Base-by-base conservation (phyloP, 495 filamentous ascomycete species). In the Annulohypoxylon bovei region DNA sequence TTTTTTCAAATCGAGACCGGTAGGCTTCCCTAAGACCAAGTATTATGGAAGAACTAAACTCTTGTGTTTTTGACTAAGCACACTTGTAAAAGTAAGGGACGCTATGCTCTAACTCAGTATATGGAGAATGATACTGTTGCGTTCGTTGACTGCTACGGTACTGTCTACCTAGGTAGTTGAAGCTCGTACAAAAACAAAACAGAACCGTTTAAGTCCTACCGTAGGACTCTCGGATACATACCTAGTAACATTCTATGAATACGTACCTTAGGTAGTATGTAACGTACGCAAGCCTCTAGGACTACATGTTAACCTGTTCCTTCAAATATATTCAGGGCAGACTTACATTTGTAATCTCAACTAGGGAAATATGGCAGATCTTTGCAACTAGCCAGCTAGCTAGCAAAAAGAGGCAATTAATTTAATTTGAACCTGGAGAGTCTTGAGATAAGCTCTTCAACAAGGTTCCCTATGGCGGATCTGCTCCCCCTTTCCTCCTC, bases 361-460 rank as follows among this genome's bases (percentile, higher is more conserved):
- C 46, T 27, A 12, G 14, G 9, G 2, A 37, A 27, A 25, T 9
- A 47, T 25, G 11, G 44, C 1, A 8, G 28, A 4, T 23, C 28
- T 35, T 55, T 16, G 52, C 52, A 37, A 37, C 32, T 33, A 28
- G 11, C 9, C 23, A 1, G 25, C 25, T 6, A 16, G 18, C 16
- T 27, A 11, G 11, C 27, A 42, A 56, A 50, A 37, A 56, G 39
- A 57, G 32, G 39, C 28, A 65, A 49, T 56, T 65, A 65, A 65
- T 65, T 56, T 65, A 56, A 35, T 42, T 47, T 46, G 7, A 52
- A 57, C 28, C 30, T 35, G 39, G 50, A 56, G 14, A 56, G 14
- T 35, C 46, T 35, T 40, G 46, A 62, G 46, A 62, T 39, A 9
- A 30, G 2, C 20, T 62, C 44, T 25, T 46, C 52, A 23, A 22